These are phyloP conservation scores for Hemileccinum rubropunctum DNA, from an alignment of 768 basidiomycete genomes.

Conservation along the genomic window DNA sequence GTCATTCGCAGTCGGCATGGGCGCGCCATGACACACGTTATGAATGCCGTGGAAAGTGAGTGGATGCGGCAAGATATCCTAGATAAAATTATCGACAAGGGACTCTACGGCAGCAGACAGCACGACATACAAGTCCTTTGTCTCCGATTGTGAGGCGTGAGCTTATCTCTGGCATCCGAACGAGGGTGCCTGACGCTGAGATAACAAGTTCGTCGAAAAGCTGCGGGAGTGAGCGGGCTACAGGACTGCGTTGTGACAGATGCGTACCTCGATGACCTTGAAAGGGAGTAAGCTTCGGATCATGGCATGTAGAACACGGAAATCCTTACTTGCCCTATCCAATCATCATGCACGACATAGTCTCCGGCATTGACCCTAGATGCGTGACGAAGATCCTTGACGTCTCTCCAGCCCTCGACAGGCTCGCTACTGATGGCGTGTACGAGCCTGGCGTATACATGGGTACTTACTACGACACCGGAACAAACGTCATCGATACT, in stretches of 20 bases:
- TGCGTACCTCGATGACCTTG: constrained; percentile 73
- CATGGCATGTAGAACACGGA: constrained; percentile 5
- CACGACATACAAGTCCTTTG: constrained; percentile 57
- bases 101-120: background rate
- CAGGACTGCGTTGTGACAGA: background rate
- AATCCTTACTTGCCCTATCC: constrained; percentile 79
- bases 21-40: constrained; percentile 43
- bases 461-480: constrained; percentile 67
- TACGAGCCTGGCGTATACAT: constrained; percentile 63
- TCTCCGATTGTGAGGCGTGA: constrained; percentile 76
- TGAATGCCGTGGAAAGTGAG: constrained; percentile 45
- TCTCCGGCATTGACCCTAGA: constrained; percentile 72
- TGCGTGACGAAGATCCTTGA: constrained; percentile 54
- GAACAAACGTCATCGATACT: constrained; percentile 70
- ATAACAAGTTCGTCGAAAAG: constrained; percentile 82
- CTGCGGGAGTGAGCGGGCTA: constrained; percentile 37
- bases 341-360: constrained; percentile 78
- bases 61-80: constrained; percentile 69
- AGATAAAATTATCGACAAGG: constrained; percentile 4
- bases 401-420: constrained; percentile 61
- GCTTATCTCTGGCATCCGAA: constrained; percentile 74
- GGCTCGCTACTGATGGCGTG: constrained; percentile 68
- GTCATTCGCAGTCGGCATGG: constrained; percentile 45
- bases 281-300: constrained; percentile 12
- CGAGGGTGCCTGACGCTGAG: constrained; percentile 63